Conservation (phyloP, 257 asterid species). For the Solanum lycopersicoides region DNA sequence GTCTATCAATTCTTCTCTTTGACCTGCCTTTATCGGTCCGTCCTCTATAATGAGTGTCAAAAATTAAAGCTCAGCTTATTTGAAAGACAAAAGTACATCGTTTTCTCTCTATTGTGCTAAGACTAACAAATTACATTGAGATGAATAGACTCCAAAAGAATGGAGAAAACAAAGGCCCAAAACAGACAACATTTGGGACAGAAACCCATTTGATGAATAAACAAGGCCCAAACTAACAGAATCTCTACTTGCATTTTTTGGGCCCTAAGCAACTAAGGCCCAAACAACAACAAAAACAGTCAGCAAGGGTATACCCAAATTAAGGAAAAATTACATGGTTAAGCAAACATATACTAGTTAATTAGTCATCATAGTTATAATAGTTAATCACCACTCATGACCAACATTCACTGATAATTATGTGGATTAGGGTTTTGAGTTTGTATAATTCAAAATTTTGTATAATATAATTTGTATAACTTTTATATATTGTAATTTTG, state of each 20-base stretch:
- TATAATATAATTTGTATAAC: no score
- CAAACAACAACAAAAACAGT: background rate
- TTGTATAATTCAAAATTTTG: no score
- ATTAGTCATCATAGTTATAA: no score
- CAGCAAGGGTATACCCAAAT: no score
- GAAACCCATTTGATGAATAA: background rate
- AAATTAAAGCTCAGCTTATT: background rate
- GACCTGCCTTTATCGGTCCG: background rate
- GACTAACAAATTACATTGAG: background rate
- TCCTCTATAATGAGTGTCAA: background rate
- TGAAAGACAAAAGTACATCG: background rate
- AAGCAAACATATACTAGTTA: no score
- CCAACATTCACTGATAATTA: no score
- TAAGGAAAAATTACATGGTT: no score
- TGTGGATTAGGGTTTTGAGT: no score
- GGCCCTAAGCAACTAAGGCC: background rate
- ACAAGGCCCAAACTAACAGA: background rate
- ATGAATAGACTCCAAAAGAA: background rate
- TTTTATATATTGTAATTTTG: no score
- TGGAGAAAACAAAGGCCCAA: background rate
- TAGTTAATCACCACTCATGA: no score
- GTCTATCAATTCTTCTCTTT: background rate
- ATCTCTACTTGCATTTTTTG: background rate
- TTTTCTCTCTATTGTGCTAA: background rate
- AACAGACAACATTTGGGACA: background rate